Evolutionary conservation across 1,139 yeast species (phyloP).

Genomic region (Taphrina communis): DNA sequence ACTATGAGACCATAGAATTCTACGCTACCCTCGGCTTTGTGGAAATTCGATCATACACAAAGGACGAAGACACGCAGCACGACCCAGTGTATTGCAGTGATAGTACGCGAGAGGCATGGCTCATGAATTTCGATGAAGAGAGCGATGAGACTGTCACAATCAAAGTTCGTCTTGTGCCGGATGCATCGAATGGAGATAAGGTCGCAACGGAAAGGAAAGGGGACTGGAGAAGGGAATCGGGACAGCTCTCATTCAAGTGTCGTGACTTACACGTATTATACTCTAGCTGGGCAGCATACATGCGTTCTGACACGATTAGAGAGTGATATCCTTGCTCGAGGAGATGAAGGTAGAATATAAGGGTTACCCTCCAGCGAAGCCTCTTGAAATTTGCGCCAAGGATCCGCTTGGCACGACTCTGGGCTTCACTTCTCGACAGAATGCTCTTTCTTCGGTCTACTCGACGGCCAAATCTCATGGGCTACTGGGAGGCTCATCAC

Average conservation of each 20-base stretch:
- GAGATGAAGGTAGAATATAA: slow-evolving; percentile 49
- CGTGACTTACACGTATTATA: slow-evolving; percentile 17
- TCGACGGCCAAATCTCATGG: slow-evolving; percentile 20
- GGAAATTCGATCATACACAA: slow-evolving; percentile 58
- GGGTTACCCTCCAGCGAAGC: slow-evolving; percentile 43
- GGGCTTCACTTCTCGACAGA: slow-evolving; percentile 59
- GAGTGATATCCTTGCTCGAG: slow-evolving; percentile 47
- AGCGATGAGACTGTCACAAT: slow-evolving; percentile 50
- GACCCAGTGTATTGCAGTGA: slow-evolving; percentile 34
- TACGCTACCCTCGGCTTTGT: slow-evolving; percentile 65
- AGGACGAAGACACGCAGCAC: slow-evolving; percentile 45
- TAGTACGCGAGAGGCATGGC: slow-evolving; percentile 59
- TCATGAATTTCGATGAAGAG: slow-evolving; percentile 58
- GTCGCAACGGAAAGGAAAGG: slow-evolving; percentile 46
- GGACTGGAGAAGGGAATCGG: slow-evolving; percentile 21
- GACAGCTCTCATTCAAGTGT: slow-evolving; percentile 18
- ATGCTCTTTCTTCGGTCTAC: slow-evolving; percentile 50
- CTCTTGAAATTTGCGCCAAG: slow-evolving; percentile 58
- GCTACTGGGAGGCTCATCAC: slow-evolving; percentile 6
- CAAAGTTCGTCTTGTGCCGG: slow-evolving; percentile 50
- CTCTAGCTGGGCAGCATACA: neutral
- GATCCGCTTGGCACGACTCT: slow-evolving; percentile 68
- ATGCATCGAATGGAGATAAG: slow-evolving; percentile 45
- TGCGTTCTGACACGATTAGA: slow-evolving; percentile 3
- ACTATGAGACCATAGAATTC: slow-evolving; percentile 58